Percentiles rank a stretch among this genome's conserved stretches.
These are phyloP conservation scores for Benincasa hispida DNA, from an alignment of 306 rosid genomes.

Conservation along the genomic window DNA sequence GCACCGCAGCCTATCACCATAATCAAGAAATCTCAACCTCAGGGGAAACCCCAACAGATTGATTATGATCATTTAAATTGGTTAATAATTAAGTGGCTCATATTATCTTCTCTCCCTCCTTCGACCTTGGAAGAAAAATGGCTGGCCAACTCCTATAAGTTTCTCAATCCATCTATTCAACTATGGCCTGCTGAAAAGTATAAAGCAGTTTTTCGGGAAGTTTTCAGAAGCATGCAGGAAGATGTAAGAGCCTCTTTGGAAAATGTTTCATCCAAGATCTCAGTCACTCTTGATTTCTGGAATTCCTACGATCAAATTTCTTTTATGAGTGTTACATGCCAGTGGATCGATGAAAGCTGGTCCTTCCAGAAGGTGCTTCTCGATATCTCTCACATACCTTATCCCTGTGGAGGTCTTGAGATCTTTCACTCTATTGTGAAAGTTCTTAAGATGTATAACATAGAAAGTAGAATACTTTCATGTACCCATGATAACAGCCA, in stretches of 20 bases:
- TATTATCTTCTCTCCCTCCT: constrained; percentile 73
- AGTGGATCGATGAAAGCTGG: constrained; percentile 92
- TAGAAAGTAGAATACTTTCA: constrained; percentile 70
- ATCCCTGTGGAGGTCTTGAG: constrained; percentile 66
- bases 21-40: constrained; percentile 58
- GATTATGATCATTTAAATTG: constrained; percentile 91
- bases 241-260: constrained; percentile 62
- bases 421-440: constrained; percentile 50
- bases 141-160: constrained; percentile 73
- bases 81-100: constrained; percentile 84
- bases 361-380: constrained; percentile 74
- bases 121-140: constrained; percentile 78
- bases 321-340: constrained; percentile 85
- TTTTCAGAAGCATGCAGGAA: constrained; percentile 75
- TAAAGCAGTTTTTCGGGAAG: constrained; percentile 52
- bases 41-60: constrained; percentile 43
- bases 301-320: constrained; percentile 64
- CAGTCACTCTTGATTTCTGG: constrained; percentile 88
- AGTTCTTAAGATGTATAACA: constrained; percentile 67
- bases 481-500: constrained; percentile 87
- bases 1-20: constrained; percentile 30
- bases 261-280: constrained; percentile 63
- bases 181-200: constrained; percentile 75
- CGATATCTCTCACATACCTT: constrained; percentile 70
- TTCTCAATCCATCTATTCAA: constrained; percentile 71